These are phyloP conservation scores for Phlegmacium glaucopus DNA, from an alignment of 768 basidiomycete species.

Conservation along the genomic window DNA sequence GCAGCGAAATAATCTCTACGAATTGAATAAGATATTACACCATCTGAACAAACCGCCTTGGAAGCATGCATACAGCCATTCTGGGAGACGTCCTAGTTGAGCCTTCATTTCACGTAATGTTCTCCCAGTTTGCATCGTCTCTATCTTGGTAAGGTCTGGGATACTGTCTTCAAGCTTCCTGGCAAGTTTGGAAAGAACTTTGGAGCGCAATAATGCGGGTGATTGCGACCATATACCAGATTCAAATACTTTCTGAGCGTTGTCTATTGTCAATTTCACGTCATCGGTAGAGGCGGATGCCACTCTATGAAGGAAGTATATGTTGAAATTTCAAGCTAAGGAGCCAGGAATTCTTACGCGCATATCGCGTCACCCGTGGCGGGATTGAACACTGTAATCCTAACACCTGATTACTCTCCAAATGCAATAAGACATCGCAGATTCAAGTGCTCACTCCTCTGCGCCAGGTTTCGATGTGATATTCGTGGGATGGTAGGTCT, in stretches of 20 bases:
- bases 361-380: conserved; percentile 60
- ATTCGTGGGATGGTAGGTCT: neutral
- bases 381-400: conserved; percentile 60
- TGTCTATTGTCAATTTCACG: conserved; percentile 47
- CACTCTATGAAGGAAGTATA: conserved; percentile 39
- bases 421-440: neutral
- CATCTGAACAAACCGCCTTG: conserved; percentile 2
- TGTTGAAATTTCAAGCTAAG: neutral
- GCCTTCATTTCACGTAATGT: conserved; percentile 82
- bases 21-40: neutral
- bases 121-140: conserved; percentile 76
- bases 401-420: conserved; percentile 17
- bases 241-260: conserved; percentile 56
- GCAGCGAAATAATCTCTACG: conserved; percentile 75
- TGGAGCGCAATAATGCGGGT: conserved; percentile 55
- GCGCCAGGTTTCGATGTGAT: neutral
- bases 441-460: conserved; percentile 18
- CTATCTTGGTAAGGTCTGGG: conserved; percentile 57
- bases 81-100: conserved; percentile 73
- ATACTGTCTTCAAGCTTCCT: conserved; percentile 54
- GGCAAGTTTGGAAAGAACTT: conserved; percentile 63
- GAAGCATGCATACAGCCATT: conserved; percentile 67
- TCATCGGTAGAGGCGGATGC: conserved; percentile 47
- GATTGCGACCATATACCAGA: conserved; percentile 74
- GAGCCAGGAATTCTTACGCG: conserved; percentile 38